Conservation (phyloP, 2,329 filamentous ascomycete species). For the Helotiales sp. region DNA sequence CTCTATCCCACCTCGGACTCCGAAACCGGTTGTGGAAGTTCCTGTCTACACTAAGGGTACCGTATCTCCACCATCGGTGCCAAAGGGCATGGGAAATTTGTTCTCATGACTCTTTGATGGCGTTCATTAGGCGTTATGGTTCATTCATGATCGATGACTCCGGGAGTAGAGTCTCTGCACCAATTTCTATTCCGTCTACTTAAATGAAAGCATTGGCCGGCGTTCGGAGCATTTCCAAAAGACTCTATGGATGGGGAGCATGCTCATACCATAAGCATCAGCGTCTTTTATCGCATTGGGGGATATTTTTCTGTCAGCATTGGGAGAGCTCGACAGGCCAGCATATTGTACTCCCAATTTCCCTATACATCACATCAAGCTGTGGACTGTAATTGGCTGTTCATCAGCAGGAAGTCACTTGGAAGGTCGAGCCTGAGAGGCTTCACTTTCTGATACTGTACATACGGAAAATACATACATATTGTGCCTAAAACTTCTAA, state of each 20-base stretch:
- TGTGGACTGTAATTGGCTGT: neutral
- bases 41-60: neutral
- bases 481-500: neutral
- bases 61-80: neutral
- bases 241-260: neutral
- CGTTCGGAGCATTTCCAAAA: constrained; percentile 2
- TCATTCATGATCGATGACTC: neutral
- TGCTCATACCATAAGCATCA: constrained; percentile 2
- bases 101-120: neutral
- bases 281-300: constrained; percentile 12
- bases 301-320: neutral
- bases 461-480: neutral
- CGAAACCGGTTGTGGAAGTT: neutral
- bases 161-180: neutral
- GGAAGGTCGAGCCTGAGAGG: neutral
- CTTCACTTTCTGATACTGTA: neutral
- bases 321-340: neutral
- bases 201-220: constrained; percentile 3
- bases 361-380: neutral
- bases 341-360: neutral
- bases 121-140: neutral
- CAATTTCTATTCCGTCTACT: neutral
- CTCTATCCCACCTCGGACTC: neutral
- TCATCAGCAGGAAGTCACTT: neutral
- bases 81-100: neutral